Base-by-base conservation (phyloP, 1,139 yeast genomes). In the Zhuliangozyma blackwelliae region DNA sequence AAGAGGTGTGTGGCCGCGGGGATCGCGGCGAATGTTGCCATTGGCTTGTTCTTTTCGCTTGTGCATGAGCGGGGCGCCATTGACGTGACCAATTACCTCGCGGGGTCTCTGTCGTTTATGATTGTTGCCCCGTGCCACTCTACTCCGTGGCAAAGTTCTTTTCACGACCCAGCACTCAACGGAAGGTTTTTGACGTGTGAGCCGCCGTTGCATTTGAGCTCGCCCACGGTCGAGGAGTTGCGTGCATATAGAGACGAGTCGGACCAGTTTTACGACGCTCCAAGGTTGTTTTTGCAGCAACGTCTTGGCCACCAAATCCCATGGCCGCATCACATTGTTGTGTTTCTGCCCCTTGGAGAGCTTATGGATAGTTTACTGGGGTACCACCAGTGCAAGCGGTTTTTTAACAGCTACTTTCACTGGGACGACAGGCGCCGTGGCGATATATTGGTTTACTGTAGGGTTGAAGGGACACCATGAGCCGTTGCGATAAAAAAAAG, bases 121-220 rank as follows among this genome's bases (percentile, higher is more conserved):
- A 83, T 92, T 47, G 57, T 94, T 13, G 87, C 90, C 54, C 98
- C 99, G 0, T 94, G 98, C 51, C 98, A 94, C 57, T 90, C 97
- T 0, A 90, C 97, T 0, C 98, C 98, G 3, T 87, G 95, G 83
- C 96, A 88, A 52, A 77, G 95, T 27, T 80, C 84, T 51, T 59
- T 94, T 31, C 96, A 89, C 51, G 61, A 84, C 20, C 57, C 63
- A 7, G 72, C 70, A 12, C 57, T 77, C 4, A 28, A 40, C 1
- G 49, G 65, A 1, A 86, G 96, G 96, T 82, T 83, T 41, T 65
- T 94, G 29, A 79, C 96, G 0, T 94, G 99, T 56, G 95, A 88
- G 44, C 99, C 98, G 0, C 98, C 98, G 1, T 59, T 87, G 13
- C 73, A 68, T 44, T 48, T 68, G 9, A 30, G 28, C 44, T 29